Base-by-base conservation (phyloP, 2,329 filamentous ascomycete genomes). In the Arthrobotrys megalospora region DNA sequence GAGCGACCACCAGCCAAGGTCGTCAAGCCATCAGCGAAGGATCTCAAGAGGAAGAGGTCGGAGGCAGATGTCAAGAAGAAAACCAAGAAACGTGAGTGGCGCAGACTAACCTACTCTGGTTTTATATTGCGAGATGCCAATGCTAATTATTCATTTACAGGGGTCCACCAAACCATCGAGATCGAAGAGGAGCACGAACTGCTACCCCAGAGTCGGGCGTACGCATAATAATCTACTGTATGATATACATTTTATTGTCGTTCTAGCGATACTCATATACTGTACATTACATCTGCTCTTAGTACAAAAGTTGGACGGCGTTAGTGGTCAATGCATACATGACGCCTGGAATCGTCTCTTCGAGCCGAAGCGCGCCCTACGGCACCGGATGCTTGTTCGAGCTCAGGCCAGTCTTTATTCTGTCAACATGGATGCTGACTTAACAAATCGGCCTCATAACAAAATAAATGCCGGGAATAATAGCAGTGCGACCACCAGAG, bases 1-100 rank as follows among this genome's bases (percentile, higher is more conserved):
- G 67, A 78, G 36, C 45, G 52, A 24, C 75, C 75, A 14, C 55
- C 68, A 12, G 60, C 36, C 58, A 67, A 80, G 79, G 70, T 78
- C 65, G 19, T 71, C 65, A 41, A 80, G 64, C 24, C 52, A 48
- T 48, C 79, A 21, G n/a, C 62, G 36, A 70, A 81, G 67, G 76
- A 81, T 50, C 76, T 72, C 70, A 80, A 77, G 80, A 80, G 65
- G 75, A 82, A 80, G 80, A 80, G 73, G 60, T 81, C 63, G 76
- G 80, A 76, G 68, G 79, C 32, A 55, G 73, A 79, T 53, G 78
- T 66, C 66, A 81, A 58, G 79, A 70, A 65, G 55, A 81, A 81
- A 53, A 80, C 80, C 16, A 82, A 81, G 65, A 83, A 82, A 78
- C 82, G 82, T 83, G 55, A 75, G 80, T 62, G 52, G 14, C 24